Evolutionary conservation across 116 monocot species (phyloP), one percentile per base, ranked within the genome.

Genomic region (Phalaenopsis hybrid): DNA sequence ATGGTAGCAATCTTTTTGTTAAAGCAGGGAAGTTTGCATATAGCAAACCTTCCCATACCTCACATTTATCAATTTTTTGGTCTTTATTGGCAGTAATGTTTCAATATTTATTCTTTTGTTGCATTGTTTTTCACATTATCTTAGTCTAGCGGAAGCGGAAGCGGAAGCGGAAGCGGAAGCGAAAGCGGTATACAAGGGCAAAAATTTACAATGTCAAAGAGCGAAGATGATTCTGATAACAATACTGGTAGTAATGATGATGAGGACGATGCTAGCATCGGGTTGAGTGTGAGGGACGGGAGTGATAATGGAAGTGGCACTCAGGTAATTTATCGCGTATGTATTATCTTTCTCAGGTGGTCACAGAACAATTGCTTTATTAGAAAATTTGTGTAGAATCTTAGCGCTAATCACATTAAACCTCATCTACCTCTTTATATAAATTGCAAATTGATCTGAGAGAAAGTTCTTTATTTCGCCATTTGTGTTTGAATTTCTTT

Each of bases 121-220:
- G 6, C 45, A 31, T 45, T 75, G 18, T 75, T 3, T 44, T 75
- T 44, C 10, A 45, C 75, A 44, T 72, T 75, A 18, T 82, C 69
- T 84, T 85, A 99, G 99, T 99, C 99, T 69, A 95, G 99, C 84
- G 72, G n/a, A n/a, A n/a, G n/a, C n/a, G n/a, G n/a, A n/a, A n/a
- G n/a, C n/a, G n/a, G 72, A 72, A 65, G 65, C 5, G 89, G 91
- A 67, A 99, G 99, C 88, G 93, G 89, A 76, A 94, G 98, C 77
- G 98, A 93, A 89, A 99, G 95, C 89, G 90, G 92, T 76, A 87
- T 89, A 78, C 93, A 91, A 78, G 88, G 84, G 57, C 86, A 95
- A 79, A 95, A 90, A 45, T 88, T 87, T 78, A 46, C 82, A 15
- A 92, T 89, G 72, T 88, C 88, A 70, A 87, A 82, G 28, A 87